Percentiles rank a stretch among this genome's conserved stretches.
Evolutionary conservation across 2,329 filamentous ascomycete species (phyloP).

Genomic region (Periglandula ipomoeae): DNA sequence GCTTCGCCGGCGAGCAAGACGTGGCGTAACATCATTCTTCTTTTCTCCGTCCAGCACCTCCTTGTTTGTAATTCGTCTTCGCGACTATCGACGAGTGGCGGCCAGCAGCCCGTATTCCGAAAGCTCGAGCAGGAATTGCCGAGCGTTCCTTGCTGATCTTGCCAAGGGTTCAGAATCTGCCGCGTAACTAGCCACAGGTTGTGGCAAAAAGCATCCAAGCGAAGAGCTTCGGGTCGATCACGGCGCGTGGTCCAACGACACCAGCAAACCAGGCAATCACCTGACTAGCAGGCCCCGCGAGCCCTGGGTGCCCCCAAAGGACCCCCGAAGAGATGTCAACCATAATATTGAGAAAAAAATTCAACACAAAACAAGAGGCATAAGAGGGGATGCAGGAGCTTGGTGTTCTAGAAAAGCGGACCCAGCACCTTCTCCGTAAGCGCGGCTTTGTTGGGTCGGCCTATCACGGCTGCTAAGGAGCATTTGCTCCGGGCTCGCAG

Average conservation of each 20-base stretch:
- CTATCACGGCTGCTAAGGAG: conserved; percentile 9
- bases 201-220: background rate
- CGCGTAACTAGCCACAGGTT: background rate
- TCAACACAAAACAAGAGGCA: background rate
- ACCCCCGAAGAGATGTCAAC: background rate
- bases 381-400: background rate
- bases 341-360: too few species aligned
- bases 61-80: too few species aligned
- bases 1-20: too few species aligned
- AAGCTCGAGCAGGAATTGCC: too few species aligned
- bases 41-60: too few species aligned
- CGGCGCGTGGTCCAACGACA: background rate
- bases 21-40: too few species aligned
- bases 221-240: background rate
- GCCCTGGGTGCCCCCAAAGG: background rate
- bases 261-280: background rate
- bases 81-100: too few species aligned
- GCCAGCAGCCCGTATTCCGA: too few species aligned
- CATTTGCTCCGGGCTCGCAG: conserved; percentile 9
- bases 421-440: conserved; percentile 4
- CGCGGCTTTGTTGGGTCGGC: conserved; percentile 1
- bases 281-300: background rate
- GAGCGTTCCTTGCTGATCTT: too few species aligned
- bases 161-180: too few species aligned
- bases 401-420: conserved; percentile 10